Evolutionary conservation across 169 alveolate species (phyloP).

Genomic region (Plasmodium blacklocki): DNA sequence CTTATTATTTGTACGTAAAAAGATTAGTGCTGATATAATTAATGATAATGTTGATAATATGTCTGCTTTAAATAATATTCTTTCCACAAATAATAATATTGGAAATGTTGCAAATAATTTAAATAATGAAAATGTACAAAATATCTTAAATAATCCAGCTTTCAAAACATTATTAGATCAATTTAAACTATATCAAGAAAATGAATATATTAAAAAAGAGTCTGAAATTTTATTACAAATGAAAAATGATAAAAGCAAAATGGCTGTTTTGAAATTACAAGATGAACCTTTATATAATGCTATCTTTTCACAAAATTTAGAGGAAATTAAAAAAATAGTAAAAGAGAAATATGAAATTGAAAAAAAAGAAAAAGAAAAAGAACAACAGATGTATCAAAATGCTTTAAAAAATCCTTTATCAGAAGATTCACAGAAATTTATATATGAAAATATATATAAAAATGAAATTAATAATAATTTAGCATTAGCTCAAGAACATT

Average conservation of each 20-base stretch:
- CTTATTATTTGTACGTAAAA: slow-evolving; percentile 52
- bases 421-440: slow-evolving; percentile 92
- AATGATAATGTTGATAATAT: background rate
- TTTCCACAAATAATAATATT: background rate
- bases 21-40: slow-evolving; percentile 21
- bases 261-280: slow-evolving; percentile 50
- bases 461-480: slow-evolving; percentile 91
- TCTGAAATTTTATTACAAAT: slow-evolving; percentile 31
- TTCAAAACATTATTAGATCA: slow-evolving; percentile 45
- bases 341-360: slow-evolving; percentile 64
- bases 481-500: slow-evolving; percentile 85
- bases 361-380: slow-evolving; percentile 76
- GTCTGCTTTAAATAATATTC: background rate
- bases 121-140: background rate
- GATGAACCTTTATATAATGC: slow-evolving; percentile 56
- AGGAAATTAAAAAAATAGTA: slow-evolving; percentile 49
- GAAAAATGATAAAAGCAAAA: slow-evolving; percentile 40
- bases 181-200: slow-evolving; percentile 42
- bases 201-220: slow-evolving; percentile 64
- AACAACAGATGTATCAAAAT: slow-evolving; percentile 67
- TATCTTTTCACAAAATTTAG: slow-evolving; percentile 35
- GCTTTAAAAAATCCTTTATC: slow-evolving; percentile 87
- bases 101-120: background rate
- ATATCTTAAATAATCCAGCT: slow-evolving; percentile 9
- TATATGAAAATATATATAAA: slow-evolving; percentile 89